phyloP scores from a whole-genome alignment of 768 basidiomycete genomes.

The Sistotremastrum niveocremeum region DNA sequence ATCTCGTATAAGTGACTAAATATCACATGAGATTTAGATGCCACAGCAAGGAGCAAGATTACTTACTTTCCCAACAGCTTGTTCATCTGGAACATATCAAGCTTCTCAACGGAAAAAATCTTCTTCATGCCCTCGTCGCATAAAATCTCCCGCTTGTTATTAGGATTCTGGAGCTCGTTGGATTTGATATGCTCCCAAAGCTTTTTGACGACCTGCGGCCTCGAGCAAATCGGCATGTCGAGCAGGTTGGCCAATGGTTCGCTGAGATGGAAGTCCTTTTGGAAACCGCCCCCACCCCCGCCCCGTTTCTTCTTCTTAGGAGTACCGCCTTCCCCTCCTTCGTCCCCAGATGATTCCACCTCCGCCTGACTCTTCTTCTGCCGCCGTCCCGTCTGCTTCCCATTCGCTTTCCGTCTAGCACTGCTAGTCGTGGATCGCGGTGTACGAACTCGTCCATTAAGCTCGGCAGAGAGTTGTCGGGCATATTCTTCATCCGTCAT shows the following conservation, averaged over 20 bases:
- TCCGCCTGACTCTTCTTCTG: constrained; percentile 44
- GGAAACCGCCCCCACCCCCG: constrained; percentile 53
- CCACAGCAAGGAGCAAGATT: neutral
- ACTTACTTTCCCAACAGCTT: constrained; percentile 69
- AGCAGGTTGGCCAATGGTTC: constrained; percentile 60
- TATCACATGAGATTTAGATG: no score
- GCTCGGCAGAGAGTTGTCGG: constrained; percentile 54
- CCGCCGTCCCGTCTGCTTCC: constrained; percentile 27
- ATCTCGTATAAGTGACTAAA: no score
- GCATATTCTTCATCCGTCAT: constrained; percentile 61
- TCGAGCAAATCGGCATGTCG: constrained; percentile 54
- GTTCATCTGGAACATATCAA: constrained; percentile 95
- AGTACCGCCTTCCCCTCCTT: constrained; percentile 33
- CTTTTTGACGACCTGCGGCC: constrained; percentile 83
- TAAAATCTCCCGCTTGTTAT: constrained; percentile 70
- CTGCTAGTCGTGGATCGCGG: constrained; percentile 24
- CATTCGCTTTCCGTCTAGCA: constrained; percentile 22
- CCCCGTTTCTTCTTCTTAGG: constrained; percentile 32
- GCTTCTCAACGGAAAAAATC: constrained; percentile 59
- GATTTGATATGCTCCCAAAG: constrained; percentile 83
- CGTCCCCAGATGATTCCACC: constrained; percentile 36
- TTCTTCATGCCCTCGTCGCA: constrained; percentile 63
- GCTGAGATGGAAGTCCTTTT: constrained; percentile 52
- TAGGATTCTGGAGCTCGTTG: constrained; percentile 72
- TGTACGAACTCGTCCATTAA: constrained; percentile 47